A percentile compares a stretch with the other conserved stretches of the same genome.
Evolutionary conservation across 371 early-diverging fungal species (phyloP).

Genomic region (Mucor saturninus): DNA sequence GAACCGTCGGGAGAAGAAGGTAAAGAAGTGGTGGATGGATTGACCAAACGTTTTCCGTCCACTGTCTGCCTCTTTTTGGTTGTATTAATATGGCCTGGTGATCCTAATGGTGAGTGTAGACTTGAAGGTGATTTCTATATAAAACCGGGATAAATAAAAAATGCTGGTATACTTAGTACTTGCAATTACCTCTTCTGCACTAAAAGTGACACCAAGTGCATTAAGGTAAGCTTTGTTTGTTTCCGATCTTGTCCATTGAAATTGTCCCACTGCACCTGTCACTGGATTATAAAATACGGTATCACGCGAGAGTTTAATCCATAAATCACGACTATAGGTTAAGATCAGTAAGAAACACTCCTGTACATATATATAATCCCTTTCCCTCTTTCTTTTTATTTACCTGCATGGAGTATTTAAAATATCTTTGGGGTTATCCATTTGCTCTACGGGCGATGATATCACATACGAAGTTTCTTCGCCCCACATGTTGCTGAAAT

Average conservation of each 20-base stretch:
- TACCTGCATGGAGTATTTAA: constrained; percentile 39
- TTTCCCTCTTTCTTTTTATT: background rate
- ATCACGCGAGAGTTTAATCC: constrained; percentile 53
- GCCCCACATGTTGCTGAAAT: constrained; percentile 24
- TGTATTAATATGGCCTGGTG: background rate
- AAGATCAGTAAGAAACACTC: background rate
- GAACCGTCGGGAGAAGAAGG: constrained; percentile 3
- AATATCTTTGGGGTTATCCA: constrained; percentile 11
- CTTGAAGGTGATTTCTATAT: constrained; percentile 6
- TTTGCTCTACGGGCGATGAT: constrained; percentile 4
- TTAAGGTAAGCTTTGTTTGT: constrained; percentile 50
- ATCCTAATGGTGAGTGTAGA: background rate
- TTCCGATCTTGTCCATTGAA: constrained; percentile 60
- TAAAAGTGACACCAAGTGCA: constrained; percentile 54
- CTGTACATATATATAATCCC: background rate
- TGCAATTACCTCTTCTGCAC: constrained; percentile 11
- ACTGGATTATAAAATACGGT: constrained; percentile 58
- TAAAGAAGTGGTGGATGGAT: constrained; percentile 1
- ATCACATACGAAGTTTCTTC: background rate
- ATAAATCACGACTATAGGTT: constrained; percentile 39
- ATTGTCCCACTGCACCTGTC: constrained; percentile 55
- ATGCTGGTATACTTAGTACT: no score
- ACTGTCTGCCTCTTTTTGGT: constrained; percentile 17
- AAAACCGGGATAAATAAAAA: no score
- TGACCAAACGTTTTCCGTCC: constrained; percentile 2